phyloP scores from a whole-genome alignment of 2,329 filamentous ascomycete genomes.

The Knoxdaviesia proteae region DNA sequence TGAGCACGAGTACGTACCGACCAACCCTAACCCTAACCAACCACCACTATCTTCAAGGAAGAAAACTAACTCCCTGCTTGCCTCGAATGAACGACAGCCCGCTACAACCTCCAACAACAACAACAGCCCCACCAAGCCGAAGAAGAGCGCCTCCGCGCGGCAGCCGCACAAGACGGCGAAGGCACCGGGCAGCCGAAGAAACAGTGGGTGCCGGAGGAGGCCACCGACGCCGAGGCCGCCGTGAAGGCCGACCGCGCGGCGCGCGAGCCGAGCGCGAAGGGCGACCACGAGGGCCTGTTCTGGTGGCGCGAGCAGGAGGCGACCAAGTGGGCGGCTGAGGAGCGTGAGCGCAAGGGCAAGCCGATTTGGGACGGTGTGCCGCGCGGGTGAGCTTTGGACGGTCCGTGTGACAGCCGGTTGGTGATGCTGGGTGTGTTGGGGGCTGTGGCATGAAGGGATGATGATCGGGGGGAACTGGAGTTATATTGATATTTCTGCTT shows the following conservation, averaged over 20 bases:
- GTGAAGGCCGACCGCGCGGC: conserved; percentile 43
- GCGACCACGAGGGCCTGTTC: conserved; percentile 14
- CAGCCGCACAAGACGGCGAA: conserved; percentile 37
- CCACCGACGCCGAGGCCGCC: conserved; percentile 59
- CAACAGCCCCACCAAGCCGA: neutral
- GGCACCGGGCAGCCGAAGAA: conserved; percentile 26
- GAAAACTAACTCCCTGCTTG: too few relatives aligned
- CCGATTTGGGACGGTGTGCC: neutral
- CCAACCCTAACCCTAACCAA: too few relatives aligned
- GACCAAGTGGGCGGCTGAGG: conserved; percentile 30
- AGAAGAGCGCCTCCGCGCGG: neutral
- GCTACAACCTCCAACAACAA: neutral
- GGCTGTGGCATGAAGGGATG: too few relatives aligned
- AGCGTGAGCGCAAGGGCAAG: neutral
- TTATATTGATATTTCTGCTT: too few relatives aligned
- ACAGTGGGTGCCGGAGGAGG: conserved; percentile 60
- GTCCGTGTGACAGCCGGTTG: too few relatives aligned
- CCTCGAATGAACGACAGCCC: too few relatives aligned
- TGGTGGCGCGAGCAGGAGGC: conserved; percentile 22
- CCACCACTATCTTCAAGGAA: too few relatives aligned
- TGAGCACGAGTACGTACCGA: too few relatives aligned
- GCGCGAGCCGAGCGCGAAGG: too few relatives aligned
- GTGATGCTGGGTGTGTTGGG: too few relatives aligned
- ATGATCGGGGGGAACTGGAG: too few relatives aligned
- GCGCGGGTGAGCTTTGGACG: neutral